Base-by-base conservation (phyloP, 345 rosid species). In the Boechera retrofracta region DNA sequence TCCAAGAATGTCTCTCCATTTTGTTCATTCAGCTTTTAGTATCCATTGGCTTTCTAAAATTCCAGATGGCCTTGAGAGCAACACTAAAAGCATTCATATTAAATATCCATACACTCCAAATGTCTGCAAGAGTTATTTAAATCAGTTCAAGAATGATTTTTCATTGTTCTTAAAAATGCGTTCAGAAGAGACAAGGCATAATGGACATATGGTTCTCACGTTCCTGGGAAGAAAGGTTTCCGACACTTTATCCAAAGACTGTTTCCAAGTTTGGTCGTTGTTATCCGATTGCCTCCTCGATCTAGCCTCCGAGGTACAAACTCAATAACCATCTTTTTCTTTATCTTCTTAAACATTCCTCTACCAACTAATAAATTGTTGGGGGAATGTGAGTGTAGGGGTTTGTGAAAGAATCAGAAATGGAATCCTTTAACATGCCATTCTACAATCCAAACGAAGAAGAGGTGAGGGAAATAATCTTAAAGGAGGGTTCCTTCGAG, bases 61-160 rank as follows among this genome's bases (percentile, higher is more conserved):
- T 21, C 71, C 71, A 8, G 24, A 53, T 10, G 77, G 64, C 11
- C 70, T 83, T 36, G 82, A 67, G 42, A 59, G 59, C 15, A 79
- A 83, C 41, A 76, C 41, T 47, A 29, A 55, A 12, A 76, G 56
- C 15, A 45, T 80, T 24, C 80, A 69, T 45, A 41, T 76, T 10
- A 63, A 73, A 42, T 62, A 66, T 10, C 61, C 79, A 28, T 80
- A 83, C 36, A 83, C 83, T 21, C 55, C 55, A 4, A 55, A 41
- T 5, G 87, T 84, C 0, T 18, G 55, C 13, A 76, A 66, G 57
- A 79, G 83, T 24, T 87, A 83, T 39, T 45, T 56, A 21, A 36
- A 55, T 31, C 89, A 84, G 61, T 89, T 85, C 41, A 70, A 79
- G 16, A 44, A 32, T 2, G 91, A 87, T 45, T 86, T 89, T 63